Evolutionary conservation across 78 protist genomes (phyloP), one percentile per base, ranked within the genome.

Genomic region (Cyanophora paradoxa): DNA sequence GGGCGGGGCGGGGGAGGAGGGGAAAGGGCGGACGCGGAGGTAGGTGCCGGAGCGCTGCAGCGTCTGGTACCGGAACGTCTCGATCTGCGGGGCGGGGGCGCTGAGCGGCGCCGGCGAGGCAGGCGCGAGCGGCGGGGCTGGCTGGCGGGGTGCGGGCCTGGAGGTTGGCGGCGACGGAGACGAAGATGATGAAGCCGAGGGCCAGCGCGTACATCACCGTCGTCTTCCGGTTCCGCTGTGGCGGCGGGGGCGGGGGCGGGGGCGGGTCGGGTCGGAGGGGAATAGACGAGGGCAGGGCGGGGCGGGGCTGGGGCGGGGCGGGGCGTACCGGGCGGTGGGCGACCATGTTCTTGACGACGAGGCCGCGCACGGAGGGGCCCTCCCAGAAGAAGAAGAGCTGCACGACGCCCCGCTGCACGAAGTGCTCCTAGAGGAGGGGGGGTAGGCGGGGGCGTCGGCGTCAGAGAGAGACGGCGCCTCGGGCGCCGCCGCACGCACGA

Each of bases 141-240:
- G 22, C 50, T 16, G 71, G 22, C 28, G 50, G 11, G 16, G 44
- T 16, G 50, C 46, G 7, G 42, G 67, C 13, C 59, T 81, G 91
- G 17, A 86, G 37, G 6, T 72, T 36, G 68, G 76, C 68, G 13
- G 79, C 19, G 37, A 94, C 92, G 31, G 78, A 50, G 59, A 92
- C 81, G 64, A 94, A 94, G 62, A 92, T 80, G 44, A 94, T 82
- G 74, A 94, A 92, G 30, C 81, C 88, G 66, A 94, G 63, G 3
- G 90, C 39, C 4, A 86, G 41, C 20, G 96, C 75, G 66, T 86
- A 94, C 92, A 92, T 86, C 56, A 88, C 17, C 7, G 95, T 82
- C 16, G 97, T 93, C 83, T 94, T 92, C 48, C 97, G 73, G 68
- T 94, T 94, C 28, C 96, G 58, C n/a, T n/a, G n/a, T n/a, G n/a